These are phyloP conservation scores for Nakazawaea ernobii DNA, from an alignment of 805 yeast species.

Conservation along the genomic window DNA sequence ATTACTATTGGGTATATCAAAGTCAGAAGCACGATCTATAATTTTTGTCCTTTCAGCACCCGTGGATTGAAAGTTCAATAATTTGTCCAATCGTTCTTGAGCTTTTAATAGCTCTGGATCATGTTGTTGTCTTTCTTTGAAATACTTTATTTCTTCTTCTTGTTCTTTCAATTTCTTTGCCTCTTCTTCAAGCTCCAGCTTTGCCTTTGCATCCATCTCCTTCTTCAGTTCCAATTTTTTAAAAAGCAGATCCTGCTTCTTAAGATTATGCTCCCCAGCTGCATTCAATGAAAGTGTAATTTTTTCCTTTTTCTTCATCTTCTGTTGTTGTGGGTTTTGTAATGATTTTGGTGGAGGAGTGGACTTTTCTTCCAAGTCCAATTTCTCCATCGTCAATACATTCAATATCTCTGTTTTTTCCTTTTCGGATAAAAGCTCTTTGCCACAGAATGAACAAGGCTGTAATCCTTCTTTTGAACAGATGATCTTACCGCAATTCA, in stretches of 20 bases:
- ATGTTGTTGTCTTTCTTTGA: constrained; percentile 31
- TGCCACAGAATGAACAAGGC: constrained; percentile 81
- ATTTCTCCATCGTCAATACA: constrained; percentile 49
- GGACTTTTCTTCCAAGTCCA: constrained; percentile 28
- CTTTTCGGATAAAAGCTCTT: constrained; percentile 53
- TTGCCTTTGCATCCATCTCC: constrained; percentile 19
- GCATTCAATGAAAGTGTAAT: constrained; percentile 50
- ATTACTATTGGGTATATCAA: constrained; percentile 52
- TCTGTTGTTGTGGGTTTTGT: constrained; percentile 16
- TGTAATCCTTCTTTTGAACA: constrained; percentile 88
- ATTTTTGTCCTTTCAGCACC: constrained; percentile 88
- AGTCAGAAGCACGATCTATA: constrained; percentile 90
- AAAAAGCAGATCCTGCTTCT: constrained; percentile 61
- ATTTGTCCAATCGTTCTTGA: constrained; percentile 62
- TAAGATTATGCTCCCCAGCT: constrained; percentile 60
- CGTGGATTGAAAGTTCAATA: constrained; percentile 76
- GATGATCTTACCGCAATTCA: constrained; percentile 90
- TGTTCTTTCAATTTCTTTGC: constrained; percentile 34
- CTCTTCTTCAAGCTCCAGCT: constrained; percentile 23
- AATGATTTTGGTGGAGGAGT: constrained; percentile 11
- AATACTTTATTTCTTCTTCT: constrained; percentile 36
- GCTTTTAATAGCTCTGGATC: constrained; percentile 65
- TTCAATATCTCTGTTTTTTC: constrained; percentile 56
- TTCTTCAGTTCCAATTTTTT: constrained; percentile 32
- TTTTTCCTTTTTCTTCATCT: constrained; percentile 36